Base-by-base conservation (phyloP, 202 grass and related monocot genomes). In the Digitaria exilis region DNA sequence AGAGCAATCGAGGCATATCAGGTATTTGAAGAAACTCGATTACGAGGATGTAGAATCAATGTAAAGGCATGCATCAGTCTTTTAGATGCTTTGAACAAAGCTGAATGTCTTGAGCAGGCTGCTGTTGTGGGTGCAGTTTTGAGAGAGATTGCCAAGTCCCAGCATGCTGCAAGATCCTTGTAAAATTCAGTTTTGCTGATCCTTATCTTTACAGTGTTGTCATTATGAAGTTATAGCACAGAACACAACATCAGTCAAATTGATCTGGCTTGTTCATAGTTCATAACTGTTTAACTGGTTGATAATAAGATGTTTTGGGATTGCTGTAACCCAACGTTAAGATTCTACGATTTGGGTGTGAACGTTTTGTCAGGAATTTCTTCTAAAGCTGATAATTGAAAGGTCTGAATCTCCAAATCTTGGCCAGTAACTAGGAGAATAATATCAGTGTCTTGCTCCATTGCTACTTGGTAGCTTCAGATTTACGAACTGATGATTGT, bases 121-220 rank as follows among this genome's bases (percentile, higher is more conserved):
- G 93, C 93, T 9, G 81, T 96, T 87, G 96, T 98, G 52, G 96
- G 96, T 88, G 91, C 89, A 75, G 93, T 98, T 83, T 88, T 98
- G 73, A 94, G 83, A 67, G 96, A 98, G 91, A 96, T 96, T 88
- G 91, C 96, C 16, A 98, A 98, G 84, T 96, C 91, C 31, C 96
- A 98, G 50, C 89, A 96, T 84, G 90, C 89, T 88, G 89, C 85
- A 30, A 90, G 84, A 82, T 93, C 89, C 12, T 89, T 92, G 41
- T 98, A 88, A 73, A 85, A 77, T 69, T 69, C 67, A 75, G 52
- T 21, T 21, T 90, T 52, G 29, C 22, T 83, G 32, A 73, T 28
- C 60, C 41, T 26, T 63, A 63, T 51, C 35, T 19, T 72, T 60
- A 73, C 41, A 62, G 5, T 45, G 32, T 17, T 31, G 25, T 18